These are phyloP conservation scores for Coemansia sp. DNA, from an alignment of 192 early-diverging fungal genomes.

Conservation along the genomic window DNA sequence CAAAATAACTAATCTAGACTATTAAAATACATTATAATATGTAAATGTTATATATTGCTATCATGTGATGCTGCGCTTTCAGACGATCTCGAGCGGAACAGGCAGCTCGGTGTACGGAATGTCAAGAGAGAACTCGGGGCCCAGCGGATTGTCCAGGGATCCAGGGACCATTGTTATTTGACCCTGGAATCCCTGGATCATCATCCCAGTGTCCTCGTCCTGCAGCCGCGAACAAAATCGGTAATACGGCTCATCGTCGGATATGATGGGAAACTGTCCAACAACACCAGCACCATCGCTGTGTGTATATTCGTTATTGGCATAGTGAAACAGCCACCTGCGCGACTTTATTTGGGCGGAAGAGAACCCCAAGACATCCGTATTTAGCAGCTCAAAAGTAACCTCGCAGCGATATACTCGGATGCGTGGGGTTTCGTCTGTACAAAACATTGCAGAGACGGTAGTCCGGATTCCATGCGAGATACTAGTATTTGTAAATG, in stretches of 20 bases:
- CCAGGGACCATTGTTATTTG: conserved; percentile 46
- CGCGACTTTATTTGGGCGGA: conserved; percentile 40
- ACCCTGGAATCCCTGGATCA: conserved; percentile 37
- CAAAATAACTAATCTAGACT: background rate
- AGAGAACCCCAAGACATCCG: conserved; percentile 11
- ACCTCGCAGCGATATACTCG: conserved; percentile 48
- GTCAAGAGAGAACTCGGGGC: conserved; percentile 22
- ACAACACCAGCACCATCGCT: conserved; percentile 28
- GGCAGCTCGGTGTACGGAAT: conserved; percentile 41
- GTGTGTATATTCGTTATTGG: conserved; percentile 18
- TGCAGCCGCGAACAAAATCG: conserved; percentile 40
- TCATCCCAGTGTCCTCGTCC: conserved; percentile 26
- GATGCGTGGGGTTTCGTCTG: conserved; percentile 29
- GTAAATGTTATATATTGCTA: background rate
- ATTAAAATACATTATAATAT: background rate
- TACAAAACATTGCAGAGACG: conserved; percentile 47
- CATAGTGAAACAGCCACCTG: conserved; percentile 33
- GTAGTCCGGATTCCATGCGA: conserved; percentile 38
- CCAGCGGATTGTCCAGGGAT: conserved; percentile 30
- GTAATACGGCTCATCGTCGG: conserved; percentile 24
- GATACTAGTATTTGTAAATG: conserved; percentile 21
- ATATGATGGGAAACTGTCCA: conserved; percentile 35
- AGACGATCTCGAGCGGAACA: conserved; percentile 33
- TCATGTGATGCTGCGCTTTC: conserved; percentile 1
- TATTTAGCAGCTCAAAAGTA: conserved; percentile 33